Base-by-base conservation (phyloP, 768 basidiomycete genomes). In the Exidia glandulosa region DNA sequence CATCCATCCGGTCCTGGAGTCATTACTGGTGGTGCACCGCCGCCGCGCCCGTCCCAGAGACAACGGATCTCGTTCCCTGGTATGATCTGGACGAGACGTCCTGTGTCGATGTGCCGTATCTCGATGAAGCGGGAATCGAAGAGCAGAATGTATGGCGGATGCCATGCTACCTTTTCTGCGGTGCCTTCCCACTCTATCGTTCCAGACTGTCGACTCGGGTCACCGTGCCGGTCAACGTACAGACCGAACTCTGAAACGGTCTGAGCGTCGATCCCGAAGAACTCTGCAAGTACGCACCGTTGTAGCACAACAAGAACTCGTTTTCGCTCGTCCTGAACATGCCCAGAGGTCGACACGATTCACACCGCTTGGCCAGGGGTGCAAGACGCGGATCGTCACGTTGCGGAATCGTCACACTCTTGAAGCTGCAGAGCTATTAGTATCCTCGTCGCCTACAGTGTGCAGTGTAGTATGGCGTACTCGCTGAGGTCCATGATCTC, bases 401-500 rank as follows among this genome's bases (percentile, higher is more conserved):
- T 60, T 87, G 84, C 1, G 94, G 93, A 61, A 97, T 90, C 2
- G 91, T 93, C 1, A 88, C 87, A 68, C 88, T 90, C 71, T 88
- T 87, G 72, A 90, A 88, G 71, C 88, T 91, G 65, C 7, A 57
- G 31, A 31, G 19, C 32, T 25, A 58, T 14, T 32, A 61, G 30
- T n/a, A 31, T 14, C 3, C 32, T 37, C 2, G 57, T 59, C 32
- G 30, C n/a, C 12, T 16, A 41, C 32, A 1, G 10, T n/a, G 32
- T 10, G 54, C 32, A 16, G 19, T 16, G 47, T 7, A 27, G 71
- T 19, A 58, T 27, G n/a, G 72, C 89, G 50, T 75, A 95, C 90
- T 94, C 90, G 27, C 85, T 84, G 45, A 97, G 79, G 66, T 97
- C 92, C 89, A 98, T 97, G 66, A 97, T 95, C 72, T 97, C 94